Evolutionary conservation across 805 yeast genomes (phyloP).

Genomic region (Candida odintsovae): DNA sequence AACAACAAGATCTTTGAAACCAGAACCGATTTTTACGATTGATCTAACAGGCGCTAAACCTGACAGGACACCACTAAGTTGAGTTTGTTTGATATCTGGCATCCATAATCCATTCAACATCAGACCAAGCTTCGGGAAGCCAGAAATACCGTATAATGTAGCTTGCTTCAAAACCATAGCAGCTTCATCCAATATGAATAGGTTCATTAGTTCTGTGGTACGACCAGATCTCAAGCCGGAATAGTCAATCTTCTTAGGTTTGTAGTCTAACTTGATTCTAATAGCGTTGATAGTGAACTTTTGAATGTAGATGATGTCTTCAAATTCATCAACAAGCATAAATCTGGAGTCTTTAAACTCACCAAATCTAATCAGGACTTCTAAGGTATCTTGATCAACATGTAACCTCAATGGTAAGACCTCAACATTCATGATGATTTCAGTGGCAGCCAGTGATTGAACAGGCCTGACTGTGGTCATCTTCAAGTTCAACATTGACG

Average conservation of each 20-base stretch:
- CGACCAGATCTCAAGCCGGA: constrained; percentile 83
- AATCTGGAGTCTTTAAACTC: constrained; percentile 74
- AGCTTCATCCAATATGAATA: constrained; percentile 85
- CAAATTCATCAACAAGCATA: constrained; percentile 49
- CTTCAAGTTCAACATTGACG: constrained; percentile 51
- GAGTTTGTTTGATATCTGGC: constrained; percentile 81
- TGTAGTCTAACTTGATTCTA: constrained; percentile 73
- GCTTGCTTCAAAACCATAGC: constrained; percentile 57
- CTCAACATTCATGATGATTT: constrained; percentile 45
- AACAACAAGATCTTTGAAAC: constrained; percentile 65
- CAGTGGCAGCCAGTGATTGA: constrained; percentile 59
- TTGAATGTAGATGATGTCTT: constrained; percentile 64
- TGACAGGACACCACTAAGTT: constrained; percentile 71
- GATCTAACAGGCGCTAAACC: constrained; percentile 83
- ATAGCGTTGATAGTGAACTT: constrained; percentile 57
- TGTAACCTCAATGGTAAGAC: constrained; percentile 75
- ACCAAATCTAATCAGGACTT: constrained; percentile 72
- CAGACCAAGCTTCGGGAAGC: constrained; percentile 54
- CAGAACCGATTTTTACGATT: constrained; percentile 70
- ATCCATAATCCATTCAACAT: constrained; percentile 70
- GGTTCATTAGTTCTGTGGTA: constrained; percentile 79
- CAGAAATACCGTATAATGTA: constrained; percentile 69
- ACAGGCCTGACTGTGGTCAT: constrained; percentile 63
- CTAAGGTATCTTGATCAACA: constrained; percentile 91
- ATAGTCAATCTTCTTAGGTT: constrained; percentile 85